Evolutionary conservation across 805 yeast genomes (phyloP), one percentile per base, ranked within the genome.

Genomic region (Barnettozyma sucrosica): DNA sequence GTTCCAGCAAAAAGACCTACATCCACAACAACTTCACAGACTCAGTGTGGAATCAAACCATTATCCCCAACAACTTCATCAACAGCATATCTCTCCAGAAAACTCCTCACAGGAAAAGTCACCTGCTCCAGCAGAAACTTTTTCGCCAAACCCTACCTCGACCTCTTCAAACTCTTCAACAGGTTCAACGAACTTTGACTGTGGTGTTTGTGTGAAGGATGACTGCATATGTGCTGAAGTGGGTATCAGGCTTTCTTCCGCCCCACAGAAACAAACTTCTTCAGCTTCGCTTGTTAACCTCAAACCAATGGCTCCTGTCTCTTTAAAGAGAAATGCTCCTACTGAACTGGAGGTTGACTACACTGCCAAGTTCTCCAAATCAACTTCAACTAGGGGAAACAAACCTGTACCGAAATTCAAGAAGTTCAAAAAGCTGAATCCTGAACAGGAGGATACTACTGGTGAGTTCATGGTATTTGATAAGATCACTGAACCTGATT

Each of bases 181-280:
- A 3, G 54, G 56, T 2, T 51, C 59, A 19, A 54, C 50, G 5
- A 50, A 52, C 33, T 67, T 61, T 39, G 72, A 69, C 47, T 84
- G 90, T 62, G 84, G 81, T 3, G 77, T 80, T n/a, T 84, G 90
- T 60, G 62, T 69, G 37, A 81, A 81, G 59, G 89, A 82, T 44
- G 81, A 75, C 48, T 85, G 90, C 59, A 62, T 83, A 13, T 84
- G 90, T 62, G 89, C 75, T 6, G 59, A 58, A 28, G 65, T 64
- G 33, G 70, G 67, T 3, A 47, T 64, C 24, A 61, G 55, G 51
- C 53, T 62, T 14, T 20, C 26, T 4, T 5, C 41, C 20, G 21
- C 26, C 11, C 26, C 24, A 13, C 26, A 37, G 26, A 23, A 23
- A n/a, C 39, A 24, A 14, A 14, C 11, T 45, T 16, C 26, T 21